Conservation (phyloP, 78 protist genomes). For the Dictyostelium brefeldianum region DNA sequence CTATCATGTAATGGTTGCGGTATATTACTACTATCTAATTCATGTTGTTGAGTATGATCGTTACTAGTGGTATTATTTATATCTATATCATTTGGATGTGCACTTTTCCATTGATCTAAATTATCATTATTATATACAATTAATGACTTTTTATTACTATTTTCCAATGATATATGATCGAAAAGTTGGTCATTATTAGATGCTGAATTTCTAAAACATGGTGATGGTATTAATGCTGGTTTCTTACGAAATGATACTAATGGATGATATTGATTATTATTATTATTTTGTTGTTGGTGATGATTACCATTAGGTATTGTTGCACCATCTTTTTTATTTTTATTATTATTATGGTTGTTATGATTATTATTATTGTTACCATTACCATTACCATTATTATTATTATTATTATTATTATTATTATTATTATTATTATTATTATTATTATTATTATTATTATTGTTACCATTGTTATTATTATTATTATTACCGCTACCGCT, state of each 20-base stretch:
- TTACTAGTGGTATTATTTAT: background rate
- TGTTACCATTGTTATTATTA: background rate
- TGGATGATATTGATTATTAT: background rate
- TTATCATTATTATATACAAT: constrained; percentile 4
- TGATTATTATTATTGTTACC: background rate
- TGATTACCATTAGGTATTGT: background rate
- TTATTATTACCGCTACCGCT: background rate
- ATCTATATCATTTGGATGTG: background rate
- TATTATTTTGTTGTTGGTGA: too few species aligned
- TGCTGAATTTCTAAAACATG: constrained; percentile 13
- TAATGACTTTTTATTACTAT: background rate
- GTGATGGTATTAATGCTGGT: constrained; percentile 22
- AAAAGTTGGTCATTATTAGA: background rate
- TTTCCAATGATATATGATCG: background rate
- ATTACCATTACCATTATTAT: background rate
- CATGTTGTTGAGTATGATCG: too few species aligned
- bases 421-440: background rate
- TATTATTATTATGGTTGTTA: background rate
- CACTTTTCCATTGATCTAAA: constrained; percentile 13
- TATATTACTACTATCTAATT: too few species aligned
- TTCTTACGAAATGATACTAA: constrained; percentile 19
- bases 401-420: background rate
- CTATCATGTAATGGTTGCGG: too few species aligned
- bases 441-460: background rate
- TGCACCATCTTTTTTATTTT: background rate